Conservation (phyloP, 208 protist species). For the Paratrypanosoma confusum region DNA sequence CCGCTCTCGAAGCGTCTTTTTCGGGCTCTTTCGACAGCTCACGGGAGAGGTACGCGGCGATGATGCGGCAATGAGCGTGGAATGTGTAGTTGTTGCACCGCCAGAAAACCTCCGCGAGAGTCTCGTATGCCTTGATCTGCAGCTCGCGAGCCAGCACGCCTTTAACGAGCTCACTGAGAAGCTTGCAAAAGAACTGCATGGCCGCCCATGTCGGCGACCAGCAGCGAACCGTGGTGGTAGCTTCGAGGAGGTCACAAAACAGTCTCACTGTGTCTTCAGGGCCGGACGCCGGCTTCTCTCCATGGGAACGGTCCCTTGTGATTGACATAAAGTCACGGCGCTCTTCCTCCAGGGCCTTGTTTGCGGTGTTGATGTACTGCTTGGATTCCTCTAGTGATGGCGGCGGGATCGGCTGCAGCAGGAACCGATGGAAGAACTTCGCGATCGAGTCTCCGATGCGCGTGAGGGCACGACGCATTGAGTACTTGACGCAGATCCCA, state of each 20-base stretch:
- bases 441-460: slow-evolving; percentile 23
- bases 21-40: slow-evolving; percentile 13
- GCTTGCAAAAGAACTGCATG: slow-evolving; percentile 41
- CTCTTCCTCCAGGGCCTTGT: slow-evolving; percentile 19
- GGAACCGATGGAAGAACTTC: slow-evolving; percentile 28
- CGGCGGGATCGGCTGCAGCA: slow-evolving; percentile 21
- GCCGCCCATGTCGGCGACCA: slow-evolving; percentile 39
- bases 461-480: slow-evolving; percentile 25
- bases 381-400: slow-evolving; percentile 10
- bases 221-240: slow-evolving; percentile 27
- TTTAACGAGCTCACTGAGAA: slow-evolving; percentile 30
- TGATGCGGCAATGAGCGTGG: slow-evolving; percentile 57
- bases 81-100: slow-evolving; percentile 44
- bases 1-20: slow-evolving; percentile 29
- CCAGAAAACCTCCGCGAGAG: slow-evolving; percentile 61
- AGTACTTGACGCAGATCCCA: slow-evolving; percentile 38
- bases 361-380: slow-evolving; percentile 5
- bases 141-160: slow-evolving; percentile 6
- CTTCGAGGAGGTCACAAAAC: slow-evolving; percentile 40
- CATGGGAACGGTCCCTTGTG: no score
- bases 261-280: slow-evolving; percentile 31
- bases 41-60: slow-evolving; percentile 27
- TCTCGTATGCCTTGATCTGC: slow-evolving; percentile 29
- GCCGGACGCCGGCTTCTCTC: slow-evolving; percentile 15
- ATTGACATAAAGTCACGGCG: slow-evolving; percentile 56